phyloP scores from a whole-genome alignment of 2,329 filamentous ascomycete genomes.

The Aspergillus floridensis region DNA sequence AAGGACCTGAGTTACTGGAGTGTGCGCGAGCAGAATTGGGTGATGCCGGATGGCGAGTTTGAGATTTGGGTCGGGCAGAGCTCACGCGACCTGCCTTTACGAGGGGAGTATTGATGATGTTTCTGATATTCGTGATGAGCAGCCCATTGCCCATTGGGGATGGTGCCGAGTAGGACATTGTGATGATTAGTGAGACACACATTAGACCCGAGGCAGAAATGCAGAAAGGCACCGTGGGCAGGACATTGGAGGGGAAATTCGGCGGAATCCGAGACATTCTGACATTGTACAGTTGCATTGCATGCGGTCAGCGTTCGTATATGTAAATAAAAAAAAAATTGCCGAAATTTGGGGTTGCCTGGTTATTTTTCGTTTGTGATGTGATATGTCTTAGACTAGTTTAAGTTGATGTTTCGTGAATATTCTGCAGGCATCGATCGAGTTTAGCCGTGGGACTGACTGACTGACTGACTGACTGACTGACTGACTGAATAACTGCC shows the following conservation, averaged over 20 bases:
- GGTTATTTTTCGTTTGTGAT: too few relatives aligned
- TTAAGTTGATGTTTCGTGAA: neutral
- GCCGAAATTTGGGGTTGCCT: too few relatives aligned
- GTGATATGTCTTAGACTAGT: too few relatives aligned
- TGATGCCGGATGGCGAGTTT: conserved; percentile 49
- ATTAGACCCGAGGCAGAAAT: neutral
- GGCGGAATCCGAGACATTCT: neutral
- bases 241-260: neutral
- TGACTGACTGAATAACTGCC: too few relatives aligned
- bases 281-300: neutral
- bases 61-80: conserved; percentile 38
- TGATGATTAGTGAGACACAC: neutral
- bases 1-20: conserved; percentile 75
- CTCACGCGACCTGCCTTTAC: conserved; percentile 33
- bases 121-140: too few relatives aligned
- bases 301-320: neutral
- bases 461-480: too few relatives aligned
- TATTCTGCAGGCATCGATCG: neutral
- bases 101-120: conserved; percentile 14
- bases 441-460: too few relatives aligned
- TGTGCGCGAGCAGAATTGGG: conserved; percentile 66
- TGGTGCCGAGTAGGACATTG: neutral
- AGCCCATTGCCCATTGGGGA: too few relatives aligned
- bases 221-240: too few relatives aligned
- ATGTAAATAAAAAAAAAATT: too few relatives aligned